Base-by-base conservation (phyloP, 2,329 filamentous ascomycete species). In the Penicillium sp. region DNA sequence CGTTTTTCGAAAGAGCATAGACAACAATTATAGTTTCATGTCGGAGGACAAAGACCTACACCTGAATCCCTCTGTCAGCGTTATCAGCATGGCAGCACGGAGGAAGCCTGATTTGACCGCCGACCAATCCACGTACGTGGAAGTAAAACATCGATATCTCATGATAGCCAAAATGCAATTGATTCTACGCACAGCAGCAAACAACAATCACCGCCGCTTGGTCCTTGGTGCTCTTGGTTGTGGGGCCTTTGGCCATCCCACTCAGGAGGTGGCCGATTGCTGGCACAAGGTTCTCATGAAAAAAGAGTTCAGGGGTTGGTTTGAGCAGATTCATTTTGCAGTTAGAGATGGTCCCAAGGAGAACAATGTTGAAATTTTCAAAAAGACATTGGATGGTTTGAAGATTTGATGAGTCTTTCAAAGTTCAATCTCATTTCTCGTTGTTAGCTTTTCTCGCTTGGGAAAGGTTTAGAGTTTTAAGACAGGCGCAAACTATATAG, bases 151-250 rank as follows among this genome's bases (percentile, higher is more conserved):
- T 58, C 76, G 82, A n/a, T 73, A 79, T 0, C 61, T 83, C 39
- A 88, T 82, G 64, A 84, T 84, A 70, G 74, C 79, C 44, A 89
- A 88, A 70, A 88, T 90, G 77, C 75, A 85, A 23, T 68, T 87
- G 19, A 78, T 81, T 19, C 71, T 90, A 50, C 78, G 87, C 5
- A 80, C 86, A 55, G 84, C 86, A 2, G 86, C 80, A n/a, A 68
- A 68, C 5, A 76, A 82, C 29, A 78, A 78, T 1, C 85, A 89
- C 65, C 76, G 79, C 23, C 76, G 81, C 62, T 72, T 91, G 9
- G 83, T 91, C 5, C 76, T 91, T 1, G 87, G 88, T 0, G 87
- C 88, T 0, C 68, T 91, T 49, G 88, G 88, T 0, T 91, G 87
- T 64, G 88, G 87, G 4, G 86, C 82, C 0, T 89, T 88, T 68